phyloP scores from a whole-genome alignment of 164 flowering plant species.

The Stephania japonica region DNA sequence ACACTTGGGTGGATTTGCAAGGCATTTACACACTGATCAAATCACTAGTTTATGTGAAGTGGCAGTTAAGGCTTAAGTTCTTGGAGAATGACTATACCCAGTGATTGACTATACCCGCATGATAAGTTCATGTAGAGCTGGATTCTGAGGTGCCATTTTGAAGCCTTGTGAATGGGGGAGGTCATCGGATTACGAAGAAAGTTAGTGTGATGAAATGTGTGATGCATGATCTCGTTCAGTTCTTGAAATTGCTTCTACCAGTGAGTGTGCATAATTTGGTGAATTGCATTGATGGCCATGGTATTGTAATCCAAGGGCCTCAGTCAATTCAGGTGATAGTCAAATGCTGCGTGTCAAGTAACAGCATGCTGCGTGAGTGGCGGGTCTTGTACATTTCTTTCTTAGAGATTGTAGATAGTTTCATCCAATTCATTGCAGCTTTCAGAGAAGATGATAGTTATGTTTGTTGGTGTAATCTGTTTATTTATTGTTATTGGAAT shows the following conservation, averaged over 20 bases:
- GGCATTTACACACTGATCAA: not conserved
- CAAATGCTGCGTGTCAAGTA: not conserved
- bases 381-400: not conserved
- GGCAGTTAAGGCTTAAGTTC: not conserved
- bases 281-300: not conserved
- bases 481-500: too few relatives aligned
- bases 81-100: not conserved
- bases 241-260: not conserved
- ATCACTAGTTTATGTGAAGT: not conserved
- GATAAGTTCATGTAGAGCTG: not conserved
- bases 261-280: not conserved
- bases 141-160: not conserved
- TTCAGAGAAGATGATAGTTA: not conserved
- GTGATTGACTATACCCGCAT: not conserved
- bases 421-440: not conserved
- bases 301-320: not conserved
- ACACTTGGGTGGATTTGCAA: constrained; percentile 2
- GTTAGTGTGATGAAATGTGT: not conserved
- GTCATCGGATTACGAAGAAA: not conserved
- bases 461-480: too few relatives aligned
- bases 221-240: not conserved
- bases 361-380: not conserved
- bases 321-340: not conserved
- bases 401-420: not conserved
- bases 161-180: not conserved